Evolutionary conservation across 768 basidiomycete species (phyloP), one percentile per base, ranked within the genome.

Genomic region (Pleurotus tuber-regium): DNA sequence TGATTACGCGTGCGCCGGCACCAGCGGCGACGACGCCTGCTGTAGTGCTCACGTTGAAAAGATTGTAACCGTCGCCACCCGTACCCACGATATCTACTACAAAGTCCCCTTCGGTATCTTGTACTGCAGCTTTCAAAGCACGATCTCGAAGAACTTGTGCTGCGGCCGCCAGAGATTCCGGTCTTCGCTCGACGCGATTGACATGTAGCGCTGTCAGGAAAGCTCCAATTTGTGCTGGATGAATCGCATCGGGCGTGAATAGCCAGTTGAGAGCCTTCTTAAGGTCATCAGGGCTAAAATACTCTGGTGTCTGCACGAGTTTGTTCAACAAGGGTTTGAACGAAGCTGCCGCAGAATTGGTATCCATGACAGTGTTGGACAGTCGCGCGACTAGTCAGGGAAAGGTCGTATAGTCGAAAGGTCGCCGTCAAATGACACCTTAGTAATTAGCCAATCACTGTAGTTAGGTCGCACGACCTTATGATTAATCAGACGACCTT

Each of bases 31-130:
- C 90, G 54, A 99, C 80, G 1, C 82, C 95, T 2, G 96, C 95
- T 2, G 92, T 87, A 1, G 96, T 98, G 64, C 92, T 95, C 47
- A 98, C 95, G 64, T 98, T 98, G 79, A 94, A 98, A 0, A 95
- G 86, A 62, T 98, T 90, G 67, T 94, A 84, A 0, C 94, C 94
- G 68, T 98, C 97, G 5, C 97, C 96, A 9, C 96, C 93, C 0
- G 92, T 94, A 2, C 93, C 93, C 18, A 96, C 93, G 52, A 96
- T 91, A 63, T 89, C 87, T 18, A 86, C 87, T 11, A 90, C 79
- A 50, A 90, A 91, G 65, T 95, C 91, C 4, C 73, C 66, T 36
- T 84, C 78, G 1, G 65, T 66, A 25, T 79, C 76, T 48, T 84
- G 74, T 30, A 91, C 77, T 1, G 69, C 71, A 1, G 85, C 84